phyloP scores from a whole-genome alignment of 2,329 filamentous ascomycete species.

The Calonectria leucothoes region DNA sequence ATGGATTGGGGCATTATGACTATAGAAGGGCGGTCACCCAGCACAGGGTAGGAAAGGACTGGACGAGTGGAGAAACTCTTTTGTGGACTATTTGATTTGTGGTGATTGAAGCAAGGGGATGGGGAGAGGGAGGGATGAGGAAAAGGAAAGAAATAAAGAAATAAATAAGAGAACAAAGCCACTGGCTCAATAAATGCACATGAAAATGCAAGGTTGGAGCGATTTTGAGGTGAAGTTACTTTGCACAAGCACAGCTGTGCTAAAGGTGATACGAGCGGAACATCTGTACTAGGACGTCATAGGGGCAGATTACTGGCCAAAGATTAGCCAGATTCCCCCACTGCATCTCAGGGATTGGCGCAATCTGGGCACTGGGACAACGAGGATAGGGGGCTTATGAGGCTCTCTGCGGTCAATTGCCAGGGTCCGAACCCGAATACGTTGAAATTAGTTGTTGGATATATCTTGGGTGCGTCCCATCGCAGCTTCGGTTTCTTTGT shows the following conservation, averaged over 20 bases:
- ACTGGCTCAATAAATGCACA: neutral
- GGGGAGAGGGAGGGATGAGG: neutral
- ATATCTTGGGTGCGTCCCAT: neutral
- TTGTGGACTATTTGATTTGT: neutral
- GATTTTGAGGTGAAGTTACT: neutral
- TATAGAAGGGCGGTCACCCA: slow-evolving; percentile 40
- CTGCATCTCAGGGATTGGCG: slow-evolving; percentile 18
- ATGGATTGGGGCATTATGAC: slow-evolving; percentile 32
- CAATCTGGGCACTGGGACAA: slow-evolving; percentile 16
- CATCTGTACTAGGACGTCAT: neutral
- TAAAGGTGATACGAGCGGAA: neutral
- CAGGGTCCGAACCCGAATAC: slow-evolving; percentile 13
- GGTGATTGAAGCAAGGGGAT: neutral
- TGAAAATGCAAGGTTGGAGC: neutral
- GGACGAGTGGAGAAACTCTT: neutral
- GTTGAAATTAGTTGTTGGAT: neutral
- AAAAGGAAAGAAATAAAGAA: neutral
- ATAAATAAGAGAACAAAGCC: neutral
- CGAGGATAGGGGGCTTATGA: slow-evolving; percentile 12
- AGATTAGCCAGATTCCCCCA: slow-evolving; percentile 10
- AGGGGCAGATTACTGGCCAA: neutral
- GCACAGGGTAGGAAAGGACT: neutral
- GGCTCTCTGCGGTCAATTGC: slow-evolving; percentile 6
- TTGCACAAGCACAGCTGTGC: neutral
- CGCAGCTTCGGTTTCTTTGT: no score